Percentiles rank a stretch among this genome's conserved stretches.
Evolutionary conservation across 495 filamentous ascomycete genomes (phyloP).

Genomic region (Neurospora sp.): DNA sequence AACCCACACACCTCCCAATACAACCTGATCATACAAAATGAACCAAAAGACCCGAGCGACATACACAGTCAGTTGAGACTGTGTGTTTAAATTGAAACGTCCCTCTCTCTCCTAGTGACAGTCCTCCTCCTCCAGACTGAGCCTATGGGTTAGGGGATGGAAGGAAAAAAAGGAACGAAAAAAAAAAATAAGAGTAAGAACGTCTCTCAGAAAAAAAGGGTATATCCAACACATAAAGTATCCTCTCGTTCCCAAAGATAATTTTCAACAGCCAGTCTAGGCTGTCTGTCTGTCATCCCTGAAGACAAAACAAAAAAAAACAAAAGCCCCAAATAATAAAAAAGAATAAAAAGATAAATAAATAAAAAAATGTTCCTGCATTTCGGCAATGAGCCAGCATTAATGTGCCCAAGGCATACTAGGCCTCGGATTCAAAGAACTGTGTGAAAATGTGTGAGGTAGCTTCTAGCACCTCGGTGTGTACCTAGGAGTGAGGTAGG

Average conservation of each 20-base stretch:
- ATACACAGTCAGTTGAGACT: neutral
- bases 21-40: neutral
- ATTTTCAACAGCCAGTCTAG: neutral
- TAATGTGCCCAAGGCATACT: neutral
- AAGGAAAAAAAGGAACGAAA: neutral
- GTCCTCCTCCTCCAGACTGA: neutral
- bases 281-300: neutral
- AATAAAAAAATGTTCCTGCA: neutral
- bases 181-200: neutral
- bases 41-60: neutral
- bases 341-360: neutral
- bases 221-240: neutral
- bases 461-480: neutral
- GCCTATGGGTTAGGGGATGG: neutral
- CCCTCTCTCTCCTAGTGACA: neutral
- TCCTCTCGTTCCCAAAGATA: neutral
- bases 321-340: too few relatives aligned
- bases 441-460: neutral
- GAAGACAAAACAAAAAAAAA: neutral
- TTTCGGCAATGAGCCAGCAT: neutral
- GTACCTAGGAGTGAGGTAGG: neutral
- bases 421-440: neutral
- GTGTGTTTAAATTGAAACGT: neutral
- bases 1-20: neutral
- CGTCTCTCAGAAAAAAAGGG: neutral